Evolutionary conservation across 306 rosid species (phyloP).

Genomic region (Citrullus amarus): DNA sequence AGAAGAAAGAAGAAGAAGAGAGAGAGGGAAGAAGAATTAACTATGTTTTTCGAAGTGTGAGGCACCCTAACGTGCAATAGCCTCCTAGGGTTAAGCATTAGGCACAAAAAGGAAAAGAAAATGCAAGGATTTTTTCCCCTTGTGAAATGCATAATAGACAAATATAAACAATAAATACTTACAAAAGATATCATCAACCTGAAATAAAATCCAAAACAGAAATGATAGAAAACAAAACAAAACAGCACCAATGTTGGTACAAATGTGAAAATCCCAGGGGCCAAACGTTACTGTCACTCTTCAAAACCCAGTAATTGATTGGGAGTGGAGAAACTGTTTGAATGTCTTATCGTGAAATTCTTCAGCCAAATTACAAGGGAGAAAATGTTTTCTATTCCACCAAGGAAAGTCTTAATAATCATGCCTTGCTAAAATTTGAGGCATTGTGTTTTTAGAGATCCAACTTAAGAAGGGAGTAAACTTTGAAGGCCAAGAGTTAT

Average conservation of each 20-base stretch:
- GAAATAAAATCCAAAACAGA: background rate
- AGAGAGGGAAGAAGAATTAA: background rate
- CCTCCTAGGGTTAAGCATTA: background rate
- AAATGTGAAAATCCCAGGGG: background rate
- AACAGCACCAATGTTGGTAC: background rate
- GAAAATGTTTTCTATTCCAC: background rate
- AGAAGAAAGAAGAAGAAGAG: background rate
- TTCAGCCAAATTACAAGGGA: background rate
- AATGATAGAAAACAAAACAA: background rate
- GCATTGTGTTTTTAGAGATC: background rate
- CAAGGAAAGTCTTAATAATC: background rate
- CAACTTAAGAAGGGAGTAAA: background rate
- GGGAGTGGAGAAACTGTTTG: background rate
- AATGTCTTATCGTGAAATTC: background rate
- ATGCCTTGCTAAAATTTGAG: background rate
- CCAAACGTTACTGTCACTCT: background rate
- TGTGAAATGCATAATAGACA: background rate
- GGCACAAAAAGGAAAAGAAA: background rate
- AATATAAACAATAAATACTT: too few species aligned
- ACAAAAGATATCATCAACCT: background rate
- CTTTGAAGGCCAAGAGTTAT: background rate
- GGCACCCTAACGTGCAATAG: background rate
- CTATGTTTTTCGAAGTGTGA: background rate
- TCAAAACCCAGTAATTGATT: background rate
- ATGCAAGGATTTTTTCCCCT: too few species aligned